phyloP scores from a whole-genome alignment of 2,329 filamentous ascomycete genomes.

The Colletotrichum trifolii region DNA sequence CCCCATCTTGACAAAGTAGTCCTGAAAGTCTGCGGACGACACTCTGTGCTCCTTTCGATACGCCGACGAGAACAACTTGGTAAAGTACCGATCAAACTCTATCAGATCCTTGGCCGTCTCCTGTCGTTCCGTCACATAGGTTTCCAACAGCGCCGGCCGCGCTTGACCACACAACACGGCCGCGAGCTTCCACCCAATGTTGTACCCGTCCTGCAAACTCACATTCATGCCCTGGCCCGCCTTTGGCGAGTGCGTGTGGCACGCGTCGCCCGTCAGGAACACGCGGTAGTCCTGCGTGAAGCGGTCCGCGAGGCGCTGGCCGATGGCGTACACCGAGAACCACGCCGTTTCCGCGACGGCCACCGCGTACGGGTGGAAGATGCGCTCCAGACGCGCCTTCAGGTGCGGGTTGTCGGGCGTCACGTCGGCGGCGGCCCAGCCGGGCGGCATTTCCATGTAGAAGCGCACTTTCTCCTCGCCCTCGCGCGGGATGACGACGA shows the following conservation, averaged over 20 bases:
- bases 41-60: constrained; percentile 49
- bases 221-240: constrained; percentile 86
- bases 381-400: constrained; percentile 60
- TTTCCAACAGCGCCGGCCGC: constrained; percentile 77
- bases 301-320: constrained; percentile 76
- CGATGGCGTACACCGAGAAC: constrained; percentile 82
- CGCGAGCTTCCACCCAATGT: constrained; percentile 96
- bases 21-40: constrained; percentile 61
- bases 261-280: constrained; percentile 80
- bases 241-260: constrained; percentile 81
- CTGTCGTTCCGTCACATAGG: constrained; percentile 89
- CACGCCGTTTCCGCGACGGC: constrained; percentile 72
- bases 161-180: constrained; percentile 87
- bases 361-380: constrained; percentile 69
- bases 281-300: constrained; percentile 76
- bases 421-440: constrained; percentile 57
- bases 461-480: constrained; percentile 68
- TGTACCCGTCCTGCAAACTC: constrained; percentile 83
- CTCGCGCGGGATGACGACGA: constrained; percentile 81
- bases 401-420: constrained; percentile 59
- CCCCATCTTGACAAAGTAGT: constrained; percentile 67
- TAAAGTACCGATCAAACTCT: constrained; percentile 88
- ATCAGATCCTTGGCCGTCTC: constrained; percentile 85
- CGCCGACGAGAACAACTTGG: constrained; percentile 81
- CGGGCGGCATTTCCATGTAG: constrained; percentile 71